Percentiles rank a stretch among this genome's conserved stretches.
These are phyloP conservation scores for Phaeophleospora eucalypticola DNA, from an alignment of 2,329 filamentous ascomycete species.

Conservation along the genomic window DNA sequence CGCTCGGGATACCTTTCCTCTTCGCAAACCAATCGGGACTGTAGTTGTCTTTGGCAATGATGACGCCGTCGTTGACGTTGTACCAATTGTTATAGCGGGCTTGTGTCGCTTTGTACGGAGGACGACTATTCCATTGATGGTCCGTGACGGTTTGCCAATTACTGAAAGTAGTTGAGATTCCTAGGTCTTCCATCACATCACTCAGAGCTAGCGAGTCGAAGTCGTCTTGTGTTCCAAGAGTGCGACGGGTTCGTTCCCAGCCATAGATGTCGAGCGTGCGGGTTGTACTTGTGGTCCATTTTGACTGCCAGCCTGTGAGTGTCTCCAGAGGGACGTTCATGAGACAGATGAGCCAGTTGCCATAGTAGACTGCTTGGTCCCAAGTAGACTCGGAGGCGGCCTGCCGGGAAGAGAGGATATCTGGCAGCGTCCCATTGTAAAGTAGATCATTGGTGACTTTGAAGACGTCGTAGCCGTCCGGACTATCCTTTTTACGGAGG, in stretches of 20 bases:
- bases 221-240: background rate
- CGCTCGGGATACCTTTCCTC: background rate
- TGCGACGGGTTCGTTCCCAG: background rate
- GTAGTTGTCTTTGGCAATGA: background rate
- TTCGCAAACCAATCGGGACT: background rate
- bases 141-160: too few species aligned
- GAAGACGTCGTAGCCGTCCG: too few species aligned
- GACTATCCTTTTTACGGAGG: too few species aligned
- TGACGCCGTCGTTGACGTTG: background rate
- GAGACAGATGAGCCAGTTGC: background rate
- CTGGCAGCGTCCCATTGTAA: too few species aligned
- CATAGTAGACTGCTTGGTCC: background rate
- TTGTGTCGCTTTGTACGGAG: background rate
- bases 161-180: too few species aligned
- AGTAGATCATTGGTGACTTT: too few species aligned
- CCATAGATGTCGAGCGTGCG: background rate
- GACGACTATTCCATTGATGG: too few species aligned
- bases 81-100: background rate
- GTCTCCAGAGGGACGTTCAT: background rate
- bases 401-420: too few species aligned
- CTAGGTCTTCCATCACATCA: background rate
- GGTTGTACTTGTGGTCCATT: background rate
- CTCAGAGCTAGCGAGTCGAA: background rate
- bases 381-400: too few species aligned
- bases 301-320: background rate